Percentiles rank a stretch among this genome's conserved stretches.
These are phyloP conservation scores for Cubamyces lactineus DNA, from an alignment of 768 basidiomycete genomes.

Conservation along the genomic window DNA sequence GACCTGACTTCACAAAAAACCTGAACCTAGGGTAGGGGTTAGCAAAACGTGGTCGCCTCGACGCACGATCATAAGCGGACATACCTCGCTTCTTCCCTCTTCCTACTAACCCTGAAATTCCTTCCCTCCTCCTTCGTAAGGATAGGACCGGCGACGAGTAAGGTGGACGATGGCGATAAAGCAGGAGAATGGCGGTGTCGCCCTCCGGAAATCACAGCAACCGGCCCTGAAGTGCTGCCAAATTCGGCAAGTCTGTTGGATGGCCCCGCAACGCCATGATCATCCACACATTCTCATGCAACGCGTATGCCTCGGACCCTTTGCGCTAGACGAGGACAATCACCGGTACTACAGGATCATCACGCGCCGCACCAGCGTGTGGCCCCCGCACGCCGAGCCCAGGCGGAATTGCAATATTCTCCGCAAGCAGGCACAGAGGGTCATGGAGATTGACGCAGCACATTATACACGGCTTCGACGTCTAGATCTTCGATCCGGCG, in stretches of 20 bases:
- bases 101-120: conserved; percentile 66
- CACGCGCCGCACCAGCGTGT: no score
- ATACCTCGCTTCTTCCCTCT: conserved; percentile 75
- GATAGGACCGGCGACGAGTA: conserved; percentile 53
- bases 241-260: conserved; percentile 1
- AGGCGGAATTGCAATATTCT: no score
- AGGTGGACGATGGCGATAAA: conserved; percentile 35
- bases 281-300: no score
- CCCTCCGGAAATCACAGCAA: background rate
- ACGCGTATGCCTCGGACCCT: background rate
- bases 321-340: no score
- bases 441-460: no score
- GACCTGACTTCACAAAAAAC: conserved; percentile 43
- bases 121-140: conserved; percentile 58
- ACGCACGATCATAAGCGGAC: conserved; percentile 23
- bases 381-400: no score
- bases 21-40: conserved; percentile 26
- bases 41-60: background rate
- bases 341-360: no score
- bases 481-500: no score
- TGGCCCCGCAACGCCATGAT: background rate
- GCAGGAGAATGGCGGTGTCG: conserved; percentile 21
- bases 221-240: conserved; percentile 18
- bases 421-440: no score
- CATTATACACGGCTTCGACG: no score